Base-by-base conservation (phyloP, 1,284 basidiomycete species). In the Microbotryum violaceum region DNA sequence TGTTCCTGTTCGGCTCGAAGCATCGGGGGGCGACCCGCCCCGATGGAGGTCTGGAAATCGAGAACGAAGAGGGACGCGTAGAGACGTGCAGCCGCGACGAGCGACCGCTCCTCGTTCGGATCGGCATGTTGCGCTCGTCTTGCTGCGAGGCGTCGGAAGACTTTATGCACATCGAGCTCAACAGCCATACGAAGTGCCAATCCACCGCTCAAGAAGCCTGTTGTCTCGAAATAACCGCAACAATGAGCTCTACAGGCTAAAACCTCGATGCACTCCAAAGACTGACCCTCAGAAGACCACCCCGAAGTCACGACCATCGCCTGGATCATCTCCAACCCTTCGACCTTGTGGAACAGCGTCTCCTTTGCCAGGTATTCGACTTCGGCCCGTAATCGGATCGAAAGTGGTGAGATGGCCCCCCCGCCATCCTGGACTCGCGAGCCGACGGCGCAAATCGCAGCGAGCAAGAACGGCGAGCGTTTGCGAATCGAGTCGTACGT, bases 121-220 rank as follows among this genome's bases (percentile, higher is more conserved):
- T 82, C 48, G 77, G 74, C 70, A 14, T 65, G 75, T 61, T 81
- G 81, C 79, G 84, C 82, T 70, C 91, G 90, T 25, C 84, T 82
- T 65, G 83, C 83, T 44, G 86, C 76, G n/a, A 94, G 78, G 70
- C 82, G 83, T 18, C 89, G 86, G 85, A 91, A 93, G 31, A 89
- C 87, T 74, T 88, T 86, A 75, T 93, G 89, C 80, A 93, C 83
- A 31, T 87, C 89, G 60, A 92, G 80, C 73, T 94, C 91, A 78
- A 92, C 83, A 23, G 89, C 91, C 89, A 94, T 91, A 58, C 91
- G 82, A 20, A 93, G 89, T 20, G 91, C 91, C 76, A 93, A 90
- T 6, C 89, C 89, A 7, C 89, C 88, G 67, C 87, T 88, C 27
- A 93, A 76, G 91, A 91, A 94, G 2, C 89, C 90, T 69, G 89